phyloP scores from a whole-genome alignment of 2,329 filamentous ascomycete species.

The Furcasterigmium sp. region DNA sequence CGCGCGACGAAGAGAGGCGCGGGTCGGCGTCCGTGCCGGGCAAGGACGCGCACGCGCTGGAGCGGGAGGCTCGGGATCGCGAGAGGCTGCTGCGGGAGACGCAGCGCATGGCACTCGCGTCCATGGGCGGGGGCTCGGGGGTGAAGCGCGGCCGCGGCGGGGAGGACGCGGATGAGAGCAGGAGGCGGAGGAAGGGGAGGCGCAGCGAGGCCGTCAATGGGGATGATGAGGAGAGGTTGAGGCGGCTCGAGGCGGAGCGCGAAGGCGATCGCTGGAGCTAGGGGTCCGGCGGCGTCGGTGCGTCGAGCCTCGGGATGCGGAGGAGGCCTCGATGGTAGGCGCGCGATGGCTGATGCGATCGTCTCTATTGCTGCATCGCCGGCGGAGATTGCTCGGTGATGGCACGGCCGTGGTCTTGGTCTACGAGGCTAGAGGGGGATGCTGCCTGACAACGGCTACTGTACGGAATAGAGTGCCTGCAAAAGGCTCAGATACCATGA shows the following conservation, averaged over 20 bases:
- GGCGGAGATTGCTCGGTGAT: no score
- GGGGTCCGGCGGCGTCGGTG: conserved; percentile 3
- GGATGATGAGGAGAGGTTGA: conserved; percentile 48
- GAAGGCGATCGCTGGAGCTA: conserved; percentile 47
- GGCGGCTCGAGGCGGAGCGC: conserved; percentile 53
- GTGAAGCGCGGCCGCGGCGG: conserved; percentile 42
- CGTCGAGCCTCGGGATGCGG: background rate
- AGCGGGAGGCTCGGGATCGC: conserved; percentile 61
- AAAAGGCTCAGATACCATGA: no score
- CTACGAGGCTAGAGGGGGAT: no score
- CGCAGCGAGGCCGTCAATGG: conserved; percentile 43
- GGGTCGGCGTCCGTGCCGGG: conserved; percentile 14
- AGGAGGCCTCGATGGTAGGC: no score
- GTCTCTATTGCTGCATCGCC: no score
- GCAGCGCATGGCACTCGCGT: conserved; percentile 54
- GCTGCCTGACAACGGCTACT: no score
- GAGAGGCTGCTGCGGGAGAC: conserved; percentile 65
- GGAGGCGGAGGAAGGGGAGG: conserved; percentile 40
- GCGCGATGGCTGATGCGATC: no score
- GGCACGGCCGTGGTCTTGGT: no score
- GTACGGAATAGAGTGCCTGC: no score
- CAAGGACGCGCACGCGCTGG: conserved; percentile 61
- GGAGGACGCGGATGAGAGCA: conserved; percentile 23
- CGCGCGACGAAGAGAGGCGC: conserved; percentile 30
- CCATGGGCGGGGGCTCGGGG: conserved; percentile 31